Evolutionary conservation across 2,329 filamentous ascomycete genomes (phyloP).

Genomic region (Pseudocercospora cruenta): DNA sequence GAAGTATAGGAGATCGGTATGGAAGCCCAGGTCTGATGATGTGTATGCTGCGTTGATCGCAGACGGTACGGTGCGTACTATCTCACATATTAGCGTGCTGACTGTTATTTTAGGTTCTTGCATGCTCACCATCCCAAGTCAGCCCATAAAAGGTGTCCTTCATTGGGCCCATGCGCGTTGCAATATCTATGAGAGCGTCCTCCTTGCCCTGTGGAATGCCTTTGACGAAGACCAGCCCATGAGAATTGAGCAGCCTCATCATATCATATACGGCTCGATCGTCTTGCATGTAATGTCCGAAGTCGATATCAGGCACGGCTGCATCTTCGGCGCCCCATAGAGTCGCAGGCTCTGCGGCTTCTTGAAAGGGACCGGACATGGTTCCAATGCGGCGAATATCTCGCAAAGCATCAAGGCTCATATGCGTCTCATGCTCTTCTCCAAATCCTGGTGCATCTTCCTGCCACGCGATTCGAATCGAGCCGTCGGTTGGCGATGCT

Average conservation of each 20-base stretch:
- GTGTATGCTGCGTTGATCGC: constrained; percentile 94
- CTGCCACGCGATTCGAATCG: constrained; percentile 59
- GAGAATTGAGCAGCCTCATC: constrained; percentile 63
- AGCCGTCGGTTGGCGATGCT: constrained; percentile 32
- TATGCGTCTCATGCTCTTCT: constrained; percentile 45
- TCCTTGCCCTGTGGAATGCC: constrained; percentile 64
- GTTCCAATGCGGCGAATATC: constrained; percentile 29
- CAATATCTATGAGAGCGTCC: constrained; percentile 64
- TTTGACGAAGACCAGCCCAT: constrained; percentile 77
- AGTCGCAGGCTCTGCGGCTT: constrained; percentile 42
- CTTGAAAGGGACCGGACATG: constrained; percentile 3
- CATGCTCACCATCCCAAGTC: constrained; percentile 71
- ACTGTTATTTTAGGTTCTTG: no score
- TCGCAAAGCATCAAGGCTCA: no score
- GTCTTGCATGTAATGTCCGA: constrained; percentile 69
- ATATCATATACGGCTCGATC: constrained; percentile 63
- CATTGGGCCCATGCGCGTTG: constrained; percentile 72
- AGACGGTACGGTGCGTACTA: constrained; percentile 71
- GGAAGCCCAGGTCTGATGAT: constrained; percentile 76
- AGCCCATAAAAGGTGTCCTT: constrained; percentile 88
- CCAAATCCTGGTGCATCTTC: constrained; percentile 56
- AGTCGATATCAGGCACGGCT: constrained; percentile 59
- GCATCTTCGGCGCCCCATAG: constrained; percentile 27
- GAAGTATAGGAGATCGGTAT: constrained; percentile 93
- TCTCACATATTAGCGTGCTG: no score